Conservation (phyloP, 2,329 filamentous ascomycete species). For the Chaetothyriales sp. region DNA sequence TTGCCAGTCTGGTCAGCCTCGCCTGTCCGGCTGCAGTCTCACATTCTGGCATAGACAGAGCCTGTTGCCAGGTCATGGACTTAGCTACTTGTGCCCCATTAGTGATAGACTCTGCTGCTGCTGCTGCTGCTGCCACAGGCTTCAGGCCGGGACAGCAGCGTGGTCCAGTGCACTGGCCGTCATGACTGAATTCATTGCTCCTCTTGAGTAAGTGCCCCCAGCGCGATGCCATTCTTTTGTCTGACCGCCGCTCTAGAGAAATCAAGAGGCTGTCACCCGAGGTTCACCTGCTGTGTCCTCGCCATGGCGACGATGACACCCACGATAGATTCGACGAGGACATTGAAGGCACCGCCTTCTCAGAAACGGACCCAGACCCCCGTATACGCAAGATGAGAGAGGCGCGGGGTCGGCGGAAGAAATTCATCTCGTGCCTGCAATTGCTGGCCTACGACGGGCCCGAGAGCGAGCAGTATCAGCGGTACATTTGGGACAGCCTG, state of each 20-base stretch:
- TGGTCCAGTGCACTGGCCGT: background rate
- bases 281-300: slow-evolving; percentile 56
- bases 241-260: slow-evolving; percentile 15
- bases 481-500: slow-evolving; percentile 45
- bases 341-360: background rate
- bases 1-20: background rate
- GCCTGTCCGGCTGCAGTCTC: too few species aligned
- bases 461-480: slow-evolving; percentile 45
- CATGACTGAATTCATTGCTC: slow-evolving; percentile 29
- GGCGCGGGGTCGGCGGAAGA: slow-evolving; percentile 42
- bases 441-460: slow-evolving; percentile 54
- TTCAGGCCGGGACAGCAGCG: background rate
- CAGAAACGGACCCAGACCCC: slow-evolving; percentile 13
- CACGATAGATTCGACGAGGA: slow-evolving; percentile 48
- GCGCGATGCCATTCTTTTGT: background rate
- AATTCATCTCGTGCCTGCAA: slow-evolving; percentile 54
- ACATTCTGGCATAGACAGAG: background rate
- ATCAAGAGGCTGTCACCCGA: slow-evolving; percentile 32
- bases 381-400: slow-evolving; percentile 39
- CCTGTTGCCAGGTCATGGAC: background rate
- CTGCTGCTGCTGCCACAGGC: background rate
- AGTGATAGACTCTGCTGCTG: background rate
- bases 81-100: background rate
- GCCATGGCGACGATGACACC: slow-evolving; percentile 45
- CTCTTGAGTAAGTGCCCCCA: slow-evolving; percentile 27